Base-by-base conservation (phyloP, 2,329 filamentous ascomycete genomes). In the Aspergillus piperis region DNA sequence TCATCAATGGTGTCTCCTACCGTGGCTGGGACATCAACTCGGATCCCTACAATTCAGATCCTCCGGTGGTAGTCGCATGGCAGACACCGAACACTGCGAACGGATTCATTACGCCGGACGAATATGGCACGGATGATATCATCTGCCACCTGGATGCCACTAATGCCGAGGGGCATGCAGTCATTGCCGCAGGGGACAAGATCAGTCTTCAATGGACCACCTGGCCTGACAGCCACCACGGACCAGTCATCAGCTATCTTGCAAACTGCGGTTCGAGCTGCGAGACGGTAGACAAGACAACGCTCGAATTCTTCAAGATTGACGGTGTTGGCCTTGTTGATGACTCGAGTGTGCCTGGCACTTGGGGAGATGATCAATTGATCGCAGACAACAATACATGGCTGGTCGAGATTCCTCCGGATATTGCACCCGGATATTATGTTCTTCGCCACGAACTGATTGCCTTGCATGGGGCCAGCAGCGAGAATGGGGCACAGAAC, bases 141-240 rank as follows among this genome's bases (percentile, higher is more conserved):
- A 83, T 85, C 74, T 88, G 85, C 78, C 86, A 89, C 77, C 77
- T 79, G 67, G 75, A 75, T 44, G 85, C 83, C n/a, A 79, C 77
- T 11, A 80, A 81, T 19, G 82, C 80, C 11, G 62, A 72, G n/a
- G 77, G 78, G 54, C 77, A 80, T 62, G 83, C 82, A n/a, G 76
- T 80, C 13, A 82, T 88, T 17, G 77, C 80, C 3, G 87, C 86
- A 8, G 88, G 88, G 54, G 78, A 79, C 65, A 80, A 77, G 6
- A 69, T 89, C 67, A 76, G 81, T 48, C 73, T 89, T 52, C 79
- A 84, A 65, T 89, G 87, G 87, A 83, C 80, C 59, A 77, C 78
- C n/a, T 90, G 87, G 87, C 86, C 86, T 10, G 79, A 82, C 2
- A 82, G 80, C 44, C 84, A 90, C 76, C 80, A 86, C 60, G 85